Evolutionary conservation across 192 early-diverging fungal species (phyloP), one percentile per base, ranked within the genome.

Genomic region (Umbelopsis sp.): DNA sequence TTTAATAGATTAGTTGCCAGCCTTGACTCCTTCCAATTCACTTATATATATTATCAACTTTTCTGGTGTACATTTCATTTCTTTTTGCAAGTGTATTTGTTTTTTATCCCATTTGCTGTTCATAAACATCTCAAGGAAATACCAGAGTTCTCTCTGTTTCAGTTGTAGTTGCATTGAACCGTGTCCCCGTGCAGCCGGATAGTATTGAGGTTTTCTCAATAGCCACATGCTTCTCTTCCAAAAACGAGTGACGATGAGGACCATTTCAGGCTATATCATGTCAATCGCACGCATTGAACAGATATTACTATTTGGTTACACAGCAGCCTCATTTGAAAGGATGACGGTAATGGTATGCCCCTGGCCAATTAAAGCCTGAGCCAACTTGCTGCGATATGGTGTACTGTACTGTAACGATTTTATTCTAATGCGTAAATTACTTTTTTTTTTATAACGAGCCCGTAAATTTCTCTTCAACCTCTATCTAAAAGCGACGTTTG

Each of bases 401-500:
- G 43, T 5, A 44, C 47, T n/a, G n/a, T 20, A 5, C 16, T 49
- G 16, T 49, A 41, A 53, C 8, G 29, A 62, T 36, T 36, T 62
- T 62, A n/a, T 34, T 62, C 31, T 62, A 36, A 7, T 62, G 31
- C 12, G 21, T 34, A 62, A n/a, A 62, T 62, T 32, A 62, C 26
- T 20, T 34, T 16, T 22, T 53, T 32, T 65, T 32, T 41, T 1
- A 11, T 41, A 41, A 41, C 4, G 38, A 41, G 38, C 38, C 38
- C 38, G 1, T 41, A 41, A 41, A 41, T 41, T 1, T 41, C 38
- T 41, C 38, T 41, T 5, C n/a, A n/a, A 62, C 20, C 14, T 73
- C 25, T 52, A 47, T 74, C 56, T 75, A 80, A 52, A 74, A 81
- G 49, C 79, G 68, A 45, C 75, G 74, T 47, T 81, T 81, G 22